phyloP scores from a whole-genome alignment of 352 stramenopile species.

The Globisporangium viniferum region DNA sequence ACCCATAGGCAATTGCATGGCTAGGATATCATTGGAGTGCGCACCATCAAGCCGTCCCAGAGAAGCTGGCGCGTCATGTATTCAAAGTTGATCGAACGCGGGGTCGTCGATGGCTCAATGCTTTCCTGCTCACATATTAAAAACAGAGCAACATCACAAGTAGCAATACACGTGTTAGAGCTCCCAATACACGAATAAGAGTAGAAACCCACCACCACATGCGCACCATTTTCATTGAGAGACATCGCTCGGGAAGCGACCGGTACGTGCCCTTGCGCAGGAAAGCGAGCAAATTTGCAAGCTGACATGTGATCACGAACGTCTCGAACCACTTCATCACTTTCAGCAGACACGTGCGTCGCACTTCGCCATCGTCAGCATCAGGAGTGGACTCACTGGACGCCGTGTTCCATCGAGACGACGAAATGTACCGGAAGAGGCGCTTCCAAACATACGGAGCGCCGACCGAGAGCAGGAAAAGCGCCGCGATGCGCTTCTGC shows the following conservation, averaged over 20 bases:
- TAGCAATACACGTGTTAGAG: not conserved
- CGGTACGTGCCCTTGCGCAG: conserved; percentile 67
- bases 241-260: conserved; percentile 65
- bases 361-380: conserved; percentile 13
- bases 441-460: conserved; percentile 81
- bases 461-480: conserved; percentile 72
- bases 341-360: conserved; percentile 33
- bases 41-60: conserved; percentile 81
- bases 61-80: conserved; percentile 85
- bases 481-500: conserved; percentile 37
- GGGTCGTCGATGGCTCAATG: conserved; percentile 44
- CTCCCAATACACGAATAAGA: not conserved
- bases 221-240: conserved; percentile 69
- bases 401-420: conserved; percentile 33
- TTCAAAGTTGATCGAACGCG: conserved; percentile 81
- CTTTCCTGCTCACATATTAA: conserved; percentile 35
- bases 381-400: conserved; percentile 2
- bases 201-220: not conserved
- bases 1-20: not conserved
- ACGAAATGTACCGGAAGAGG: conserved; percentile 56
- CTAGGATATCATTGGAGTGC: not conserved
- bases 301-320: conserved; percentile 57
- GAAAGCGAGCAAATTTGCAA: conserved; percentile 73
- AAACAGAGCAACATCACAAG: not conserved
- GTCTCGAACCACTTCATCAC: conserved; percentile 77